These are phyloP conservation scores for Trichocladium antarcticum DNA, from an alignment of 495 filamentous ascomycete genomes.

Conservation along the genomic window DNA sequence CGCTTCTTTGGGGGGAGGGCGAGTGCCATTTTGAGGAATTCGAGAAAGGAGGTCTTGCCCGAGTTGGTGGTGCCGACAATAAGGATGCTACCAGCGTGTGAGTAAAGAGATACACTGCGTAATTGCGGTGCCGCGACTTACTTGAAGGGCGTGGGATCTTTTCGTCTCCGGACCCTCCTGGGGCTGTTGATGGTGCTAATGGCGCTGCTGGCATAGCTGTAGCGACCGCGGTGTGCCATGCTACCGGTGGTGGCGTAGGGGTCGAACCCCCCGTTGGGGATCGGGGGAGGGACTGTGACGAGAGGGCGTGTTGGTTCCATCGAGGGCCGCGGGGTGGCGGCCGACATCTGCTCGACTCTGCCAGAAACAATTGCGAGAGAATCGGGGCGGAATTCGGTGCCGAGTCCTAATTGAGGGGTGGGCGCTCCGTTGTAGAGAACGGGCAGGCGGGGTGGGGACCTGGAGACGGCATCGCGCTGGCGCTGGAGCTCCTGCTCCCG, in stretches of 20 bases:
- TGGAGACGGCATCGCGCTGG: conserved; percentile 56
- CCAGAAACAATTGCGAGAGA: conserved; percentile 52
- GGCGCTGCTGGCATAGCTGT: conserved; percentile 91
- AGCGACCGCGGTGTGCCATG: conserved; percentile 94
- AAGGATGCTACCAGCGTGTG: conserved; percentile 54
- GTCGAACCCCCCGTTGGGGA: conserved; percentile 50
- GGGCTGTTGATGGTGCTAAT: conserved; percentile 91
- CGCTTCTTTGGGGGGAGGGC: conserved; percentile 70
- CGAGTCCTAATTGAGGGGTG: conserved; percentile 50
- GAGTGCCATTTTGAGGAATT: conserved; percentile 80
- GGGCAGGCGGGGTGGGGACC: conserved; percentile 68
- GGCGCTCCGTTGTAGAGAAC: conserved; percentile 52
- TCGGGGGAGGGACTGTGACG: conserved; percentile 35
- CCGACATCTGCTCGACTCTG: conserved; percentile 33
- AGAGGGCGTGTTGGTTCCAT: conserved; percentile 33
- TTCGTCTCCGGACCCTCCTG: conserved; percentile 79
- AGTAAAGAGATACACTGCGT: not conserved
- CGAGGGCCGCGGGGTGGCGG: conserved; percentile 33
- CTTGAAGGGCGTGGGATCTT: conserved; percentile 98
- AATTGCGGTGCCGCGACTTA: conserved; percentile 38
- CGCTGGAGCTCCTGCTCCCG: conserved; percentile 56
- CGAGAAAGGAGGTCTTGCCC: conserved; percentile 93
- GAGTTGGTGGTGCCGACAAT: conserved; percentile 80
- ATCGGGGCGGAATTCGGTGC: conserved; percentile 58
- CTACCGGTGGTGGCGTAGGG: conserved; percentile 77